Conservation (phyloP, 2,329 filamentous ascomycete species). For the Teratosphaeriaceae sp. region DNA sequence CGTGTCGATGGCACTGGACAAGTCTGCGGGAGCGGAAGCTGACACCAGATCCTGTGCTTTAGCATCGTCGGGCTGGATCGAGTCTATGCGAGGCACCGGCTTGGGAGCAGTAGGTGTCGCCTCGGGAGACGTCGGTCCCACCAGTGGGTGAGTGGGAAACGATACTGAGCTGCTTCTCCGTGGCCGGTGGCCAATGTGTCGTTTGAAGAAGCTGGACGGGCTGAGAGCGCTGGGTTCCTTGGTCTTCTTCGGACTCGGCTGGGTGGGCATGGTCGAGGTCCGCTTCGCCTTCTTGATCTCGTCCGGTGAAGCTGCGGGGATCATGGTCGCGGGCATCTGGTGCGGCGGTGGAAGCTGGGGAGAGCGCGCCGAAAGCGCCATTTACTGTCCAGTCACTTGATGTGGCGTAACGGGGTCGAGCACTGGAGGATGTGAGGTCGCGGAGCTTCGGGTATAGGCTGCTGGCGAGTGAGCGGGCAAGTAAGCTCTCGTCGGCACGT, state of each 20-base stretch:
- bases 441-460: neutral
- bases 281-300: slow-evolving; percentile 9
- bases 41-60: no score
- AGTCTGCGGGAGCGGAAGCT: neutral
- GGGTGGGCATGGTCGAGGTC: slow-evolving; percentile 10
- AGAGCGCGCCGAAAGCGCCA: neutral
- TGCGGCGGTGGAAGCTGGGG: neutral
- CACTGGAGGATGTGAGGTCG: neutral
- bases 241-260: slow-evolving; percentile 14
- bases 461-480: neutral
- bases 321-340: neutral
- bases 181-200: slow-evolving; percentile 14
- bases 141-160: neutral
- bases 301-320: neutral
- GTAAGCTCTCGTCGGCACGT: neutral
- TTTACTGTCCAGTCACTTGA: neutral
- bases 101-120: neutral
- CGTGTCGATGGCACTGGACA: neutral
- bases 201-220: slow-evolving; percentile 12
- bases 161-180: slow-evolving; percentile 12
- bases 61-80: no score
- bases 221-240: neutral
- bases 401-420: neutral
- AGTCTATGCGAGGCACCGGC: neutral
- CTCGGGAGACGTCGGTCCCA: neutral